Evolutionary conservation across 2,329 filamentous ascomycete species (phyloP).

Genomic region (Microdochium bolleyi): DNA sequence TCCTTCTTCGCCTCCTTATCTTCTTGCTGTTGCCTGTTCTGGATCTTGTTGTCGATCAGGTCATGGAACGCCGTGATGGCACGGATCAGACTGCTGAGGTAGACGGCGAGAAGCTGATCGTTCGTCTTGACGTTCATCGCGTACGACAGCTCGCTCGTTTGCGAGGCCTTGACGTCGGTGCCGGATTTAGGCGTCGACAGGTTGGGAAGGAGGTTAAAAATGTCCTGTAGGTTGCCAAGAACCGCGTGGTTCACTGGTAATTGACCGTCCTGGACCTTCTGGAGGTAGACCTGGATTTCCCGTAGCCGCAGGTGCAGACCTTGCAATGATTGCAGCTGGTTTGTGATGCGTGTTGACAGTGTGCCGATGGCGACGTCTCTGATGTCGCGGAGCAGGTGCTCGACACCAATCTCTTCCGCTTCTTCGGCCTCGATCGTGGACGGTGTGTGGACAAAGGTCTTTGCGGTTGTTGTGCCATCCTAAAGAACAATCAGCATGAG

Average conservation of each 20-base stretch:
- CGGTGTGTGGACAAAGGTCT: conserved; percentile 97
- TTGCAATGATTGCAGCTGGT: conserved; percentile 94
- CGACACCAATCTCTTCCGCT: conserved; percentile 96
- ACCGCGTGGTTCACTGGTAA: conserved; percentile 96
- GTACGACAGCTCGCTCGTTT: conserved; percentile 75
- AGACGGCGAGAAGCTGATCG: conserved; percentile 97
- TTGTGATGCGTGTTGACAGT: conserved; percentile 91
- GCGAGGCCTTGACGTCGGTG: conserved; percentile 45
- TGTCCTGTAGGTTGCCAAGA: conserved; percentile 95
- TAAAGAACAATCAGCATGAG: conserved; percentile 26
- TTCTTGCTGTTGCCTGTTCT: conserved; percentile 94
- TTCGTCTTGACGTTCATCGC: conserved; percentile 99
- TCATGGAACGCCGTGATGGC: conserved; percentile 99
- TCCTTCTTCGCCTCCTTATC: conserved; percentile 84
- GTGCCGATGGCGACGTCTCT: conserved; percentile 96
- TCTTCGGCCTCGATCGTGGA: conserved; percentile 98
- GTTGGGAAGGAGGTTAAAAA: conserved; percentile 97
- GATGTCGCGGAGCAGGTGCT: conserved; percentile 95
- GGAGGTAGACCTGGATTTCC: conserved; percentile 91
- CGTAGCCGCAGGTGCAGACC: conserved; percentile 89
- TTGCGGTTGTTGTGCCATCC: conserved; percentile 94
- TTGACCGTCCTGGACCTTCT: conserved; percentile 89
- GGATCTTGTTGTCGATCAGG: conserved; percentile 98
- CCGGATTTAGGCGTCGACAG: conserved; percentile 72
- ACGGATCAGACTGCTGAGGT: conserved; percentile 90